Base-by-base conservation (phyloP, 345 rosid species). In the Carallia brachiata region DNA sequence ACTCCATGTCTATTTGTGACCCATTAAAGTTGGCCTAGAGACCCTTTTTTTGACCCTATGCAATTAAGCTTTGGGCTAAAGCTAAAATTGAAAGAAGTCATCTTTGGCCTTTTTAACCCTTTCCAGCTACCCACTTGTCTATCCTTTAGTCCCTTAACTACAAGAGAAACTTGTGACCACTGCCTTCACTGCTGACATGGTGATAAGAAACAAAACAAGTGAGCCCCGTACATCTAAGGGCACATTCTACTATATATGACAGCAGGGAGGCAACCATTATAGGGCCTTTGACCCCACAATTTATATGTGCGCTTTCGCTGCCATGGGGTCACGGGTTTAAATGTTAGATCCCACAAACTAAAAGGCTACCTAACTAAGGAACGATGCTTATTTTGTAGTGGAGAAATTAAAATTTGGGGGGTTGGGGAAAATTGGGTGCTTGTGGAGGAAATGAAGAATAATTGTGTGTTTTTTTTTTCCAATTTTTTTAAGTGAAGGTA, bases 121-220 rank as follows among this genome's bases (percentile, higher is more conserved):
- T 44, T 44, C 50, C 50, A 12, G 16, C 4, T 27, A 9, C 60
- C 60, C 32, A 27, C 60, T 56, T 56, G 60, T 16, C 27, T 30
- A 12, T 44, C 16, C 50, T 12, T 3, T 44, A 12, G 5, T 12
- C 50, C 50, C 50, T 3, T 12, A 15, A 44, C 50, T 44, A 44
- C 16, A 44, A 27, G 68, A 62, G 73, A 70, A 69, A 9, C 59
- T 54, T 62, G 65, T 72, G 80, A 30, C 61, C 67, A 73, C 66
- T 71, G 82, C 66, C 66, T 60, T 18, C 16, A 30, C 31, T 55
- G 75, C 90, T 83, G 90, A 78, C 86, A 81, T 63, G 16, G 50
- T 15, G 87, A 88, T 78, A 86, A 86, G 79, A 54, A 75, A 83
- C 87, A 76, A 66, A 79, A 78, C 88, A 74, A 44, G 50, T 12